Conservation (phyloP, 2,329 filamentous ascomycete species). For the Cercospora sojina region DNA sequence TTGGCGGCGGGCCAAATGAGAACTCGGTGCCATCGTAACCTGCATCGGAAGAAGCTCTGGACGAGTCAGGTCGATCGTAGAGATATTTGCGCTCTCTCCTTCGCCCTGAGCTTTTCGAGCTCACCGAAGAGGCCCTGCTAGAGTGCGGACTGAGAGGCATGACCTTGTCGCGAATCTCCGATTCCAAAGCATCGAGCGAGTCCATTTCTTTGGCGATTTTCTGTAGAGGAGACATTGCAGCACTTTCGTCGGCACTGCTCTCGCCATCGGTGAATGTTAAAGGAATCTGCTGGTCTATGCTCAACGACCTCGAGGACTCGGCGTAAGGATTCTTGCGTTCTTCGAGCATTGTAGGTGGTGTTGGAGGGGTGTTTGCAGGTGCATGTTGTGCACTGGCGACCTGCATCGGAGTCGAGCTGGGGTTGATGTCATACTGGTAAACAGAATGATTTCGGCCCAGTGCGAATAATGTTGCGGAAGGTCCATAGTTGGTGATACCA, state of each 20-base stretch:
- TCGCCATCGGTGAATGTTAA: slow-evolving; percentile 54
- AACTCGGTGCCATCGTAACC: slow-evolving; percentile 41
- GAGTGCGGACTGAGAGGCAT: slow-evolving; percentile 67
- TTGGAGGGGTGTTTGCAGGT: slow-evolving; percentile 73
- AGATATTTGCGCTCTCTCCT: slow-evolving; percentile 44
- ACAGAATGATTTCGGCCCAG: slow-evolving; percentile 83
- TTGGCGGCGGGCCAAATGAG: slow-evolving; percentile 37
- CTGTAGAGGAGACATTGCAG: slow-evolving; percentile 66
- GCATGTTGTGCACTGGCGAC: slow-evolving; percentile 86
- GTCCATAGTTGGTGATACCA: slow-evolving; percentile 83
- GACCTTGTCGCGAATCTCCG: slow-evolving; percentile 58
- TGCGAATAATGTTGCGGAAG: slow-evolving; percentile 88
- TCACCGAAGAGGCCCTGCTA: slow-evolving; percentile 62
- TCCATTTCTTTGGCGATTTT: slow-evolving; percentile 72
- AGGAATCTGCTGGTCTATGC: slow-evolving; percentile 33
- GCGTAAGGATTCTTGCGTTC: slow-evolving; percentile 56
- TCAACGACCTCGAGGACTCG: slow-evolving; percentile 28
- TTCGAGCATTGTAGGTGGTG: slow-evolving; percentile 77
- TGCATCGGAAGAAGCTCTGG: slow-evolving; percentile 36
- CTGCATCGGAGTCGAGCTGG: slow-evolving; percentile 64
- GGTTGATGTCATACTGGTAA: slow-evolving; percentile 93
- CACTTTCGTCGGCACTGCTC: slow-evolving; percentile 68
- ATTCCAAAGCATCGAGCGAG: slow-evolving; percentile 55
- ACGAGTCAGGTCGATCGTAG: slow-evolving; percentile 47
- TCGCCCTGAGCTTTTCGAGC: slow-evolving; percentile 55